These are phyloP conservation scores for Beauveria sp. DNA, from an alignment of 2,329 filamentous ascomycete species.

Conservation along the genomic window DNA sequence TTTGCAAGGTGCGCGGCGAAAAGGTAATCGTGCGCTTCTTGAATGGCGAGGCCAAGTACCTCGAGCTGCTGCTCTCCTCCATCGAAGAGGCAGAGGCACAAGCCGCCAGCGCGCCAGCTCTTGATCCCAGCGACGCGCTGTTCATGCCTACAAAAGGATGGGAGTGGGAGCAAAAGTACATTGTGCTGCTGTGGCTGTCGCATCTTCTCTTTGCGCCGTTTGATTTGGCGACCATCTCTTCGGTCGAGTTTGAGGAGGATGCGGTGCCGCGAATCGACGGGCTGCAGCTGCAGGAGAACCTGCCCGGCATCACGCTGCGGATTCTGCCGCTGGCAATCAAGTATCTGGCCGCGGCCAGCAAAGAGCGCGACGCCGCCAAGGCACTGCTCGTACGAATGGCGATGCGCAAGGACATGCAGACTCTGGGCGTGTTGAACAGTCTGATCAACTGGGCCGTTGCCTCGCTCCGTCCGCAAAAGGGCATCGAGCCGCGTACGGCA, in stretches of 20 bases:
- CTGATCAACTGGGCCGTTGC: slow-evolving; percentile 65
- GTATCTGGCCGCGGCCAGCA: slow-evolving; percentile 69
- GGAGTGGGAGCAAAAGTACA: slow-evolving; percentile 83
- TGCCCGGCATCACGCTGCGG: slow-evolving; percentile 64
- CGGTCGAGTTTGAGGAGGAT: slow-evolving; percentile 41
- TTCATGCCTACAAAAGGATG: slow-evolving; percentile 28
- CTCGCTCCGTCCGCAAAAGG: slow-evolving; percentile 42
- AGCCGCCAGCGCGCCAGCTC: neutral
- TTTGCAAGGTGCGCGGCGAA: slow-evolving; percentile 90
- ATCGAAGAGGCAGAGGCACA: slow-evolving; percentile 53
- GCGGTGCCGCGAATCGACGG: slow-evolving; percentile 35
- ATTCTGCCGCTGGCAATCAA: slow-evolving; percentile 63
- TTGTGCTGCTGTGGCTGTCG: slow-evolving; percentile 81
- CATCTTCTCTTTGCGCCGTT: slow-evolving; percentile 82
- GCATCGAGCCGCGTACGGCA: slow-evolving; percentile 38
- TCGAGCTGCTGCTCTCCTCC: slow-evolving; percentile 70
- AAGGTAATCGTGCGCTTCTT: slow-evolving; percentile 89
- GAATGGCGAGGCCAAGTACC: slow-evolving; percentile 78
- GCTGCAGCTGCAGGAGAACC: slow-evolving; percentile 47
- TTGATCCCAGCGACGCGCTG: slow-evolving; percentile 9
- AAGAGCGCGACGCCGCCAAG: slow-evolving; percentile 85
- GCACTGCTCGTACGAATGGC: slow-evolving; percentile 71
- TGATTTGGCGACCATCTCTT: slow-evolving; percentile 79
- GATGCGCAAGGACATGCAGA: slow-evolving; percentile 84
- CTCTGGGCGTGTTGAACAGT: slow-evolving; percentile 58